Percentiles rank a stretch among this genome's conserved stretches.
Evolutionary conservation across 164 flowering plant genomes (phyloP).

Genomic region (Platanus orientalis): DNA sequence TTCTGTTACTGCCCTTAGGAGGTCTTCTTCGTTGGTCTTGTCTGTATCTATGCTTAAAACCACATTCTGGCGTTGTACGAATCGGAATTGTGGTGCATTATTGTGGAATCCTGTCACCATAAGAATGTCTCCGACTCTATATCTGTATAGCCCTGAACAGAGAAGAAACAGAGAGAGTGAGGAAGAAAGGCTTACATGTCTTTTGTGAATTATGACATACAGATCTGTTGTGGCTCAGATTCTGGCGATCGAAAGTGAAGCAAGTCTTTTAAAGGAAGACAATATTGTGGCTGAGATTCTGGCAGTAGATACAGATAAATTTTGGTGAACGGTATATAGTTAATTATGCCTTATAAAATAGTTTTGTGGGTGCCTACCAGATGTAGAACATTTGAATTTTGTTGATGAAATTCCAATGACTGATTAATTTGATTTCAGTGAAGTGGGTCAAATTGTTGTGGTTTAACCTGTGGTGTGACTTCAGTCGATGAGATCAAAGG

Average conservation of each 20-base stretch:
- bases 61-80: slow-evolving; percentile 13
- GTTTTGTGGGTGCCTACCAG: too few species aligned
- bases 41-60: slow-evolving; percentile 16
- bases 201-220: too few species aligned
- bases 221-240: too few species aligned
- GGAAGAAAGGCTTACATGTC: too few species aligned
- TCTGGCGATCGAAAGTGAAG: too few species aligned
- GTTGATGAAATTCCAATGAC: neutral
- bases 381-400: neutral
- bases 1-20: slow-evolving; percentile 12
- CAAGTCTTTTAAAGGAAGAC: too few species aligned
- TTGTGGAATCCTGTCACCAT: slow-evolving; percentile 16
- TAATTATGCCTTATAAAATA: too few species aligned
- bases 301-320: too few species aligned
- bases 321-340: too few species aligned
- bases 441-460: neutral
- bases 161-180: neutral
- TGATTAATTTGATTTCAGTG: neutral
- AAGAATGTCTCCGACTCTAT: slow-evolving; percentile 16
- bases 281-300: too few species aligned
- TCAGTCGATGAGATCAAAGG: too few species aligned
- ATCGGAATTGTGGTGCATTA: slow-evolving; percentile 16
- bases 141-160: slow-evolving; percentile 14
- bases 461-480: too few species aligned
- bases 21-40: slow-evolving; percentile 18